A percentile compares a stretch with the other conserved stretches of the same genome.
These are phyloP conservation scores for Tetrapyrgos nigripes DNA, from an alignment of 1,284 basidiomycete species.

Conservation along the genomic window DNA sequence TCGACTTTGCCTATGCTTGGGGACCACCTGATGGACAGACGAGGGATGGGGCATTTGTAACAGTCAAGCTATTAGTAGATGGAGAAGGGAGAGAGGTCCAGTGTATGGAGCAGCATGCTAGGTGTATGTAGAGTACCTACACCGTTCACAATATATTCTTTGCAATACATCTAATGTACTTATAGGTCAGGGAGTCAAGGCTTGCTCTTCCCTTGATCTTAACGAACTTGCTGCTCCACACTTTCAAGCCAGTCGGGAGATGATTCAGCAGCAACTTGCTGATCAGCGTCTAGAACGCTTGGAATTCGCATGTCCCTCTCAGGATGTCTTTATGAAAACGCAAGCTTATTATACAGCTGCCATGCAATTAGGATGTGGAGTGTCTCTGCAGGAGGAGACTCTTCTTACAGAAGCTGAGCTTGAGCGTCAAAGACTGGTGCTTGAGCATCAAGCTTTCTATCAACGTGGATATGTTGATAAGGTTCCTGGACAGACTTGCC, in stretches of 20 bases:
- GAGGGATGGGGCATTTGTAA: not conserved
- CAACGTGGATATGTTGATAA: too few species aligned
- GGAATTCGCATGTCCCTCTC: not conserved
- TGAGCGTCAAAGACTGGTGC: too few species aligned
- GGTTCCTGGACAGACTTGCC: too few species aligned
- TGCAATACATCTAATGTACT: not conserved
- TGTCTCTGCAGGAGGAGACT: too few species aligned
- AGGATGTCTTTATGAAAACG: conserved; percentile 6
- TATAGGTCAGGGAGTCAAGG: conserved; percentile 26
- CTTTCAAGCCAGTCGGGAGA: conserved; percentile 10
- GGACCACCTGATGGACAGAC: conserved; percentile 5
- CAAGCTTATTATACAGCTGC: conserved; percentile 4
- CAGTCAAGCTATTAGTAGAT: conserved; percentile 5
- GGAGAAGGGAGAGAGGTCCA: conserved; percentile 4
- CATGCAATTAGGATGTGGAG: conserved; percentile 4
- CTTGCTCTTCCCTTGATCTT: conserved; percentile 17
- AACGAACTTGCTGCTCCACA: conserved; percentile 7
- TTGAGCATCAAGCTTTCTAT: too few species aligned
- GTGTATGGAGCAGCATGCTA: conserved; percentile 7
- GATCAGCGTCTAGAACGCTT: not conserved
- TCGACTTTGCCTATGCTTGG: conserved; percentile 13
- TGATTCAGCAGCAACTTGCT: conserved; percentile 8
- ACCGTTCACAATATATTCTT: not conserved
- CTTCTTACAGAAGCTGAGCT: too few species aligned
- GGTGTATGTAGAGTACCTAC: conserved; percentile 14